A percentile compares a stretch with the other conserved stretches of the same genome.
Evolutionary conservation across 2,329 filamentous ascomycete species (phyloP).

Genomic region (Endocalyx cinctus): DNA sequence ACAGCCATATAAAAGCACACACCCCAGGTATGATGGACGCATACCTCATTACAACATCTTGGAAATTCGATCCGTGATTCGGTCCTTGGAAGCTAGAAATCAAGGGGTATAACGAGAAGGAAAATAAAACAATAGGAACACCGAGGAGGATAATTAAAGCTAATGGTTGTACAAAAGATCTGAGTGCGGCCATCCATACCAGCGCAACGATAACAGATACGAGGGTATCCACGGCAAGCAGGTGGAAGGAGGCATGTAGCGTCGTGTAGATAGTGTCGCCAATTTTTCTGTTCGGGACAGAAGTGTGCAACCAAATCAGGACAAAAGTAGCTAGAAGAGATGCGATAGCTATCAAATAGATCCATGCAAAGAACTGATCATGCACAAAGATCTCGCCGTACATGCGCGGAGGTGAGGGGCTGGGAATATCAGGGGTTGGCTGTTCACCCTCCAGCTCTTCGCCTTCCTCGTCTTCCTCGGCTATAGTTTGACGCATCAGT

Average conservation of each 20-base stretch:
- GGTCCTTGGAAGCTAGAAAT: slow-evolving; percentile 80
- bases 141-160: slow-evolving; percentile 77
- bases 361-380: slow-evolving; percentile 86
- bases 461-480: slow-evolving; percentile 30
- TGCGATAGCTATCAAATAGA: slow-evolving; percentile 81
- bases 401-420: slow-evolving; percentile 51
- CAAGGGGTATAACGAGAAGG: slow-evolving; percentile 88
- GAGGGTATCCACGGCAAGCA: slow-evolving; percentile 85
- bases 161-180: slow-evolving; percentile 82
- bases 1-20: slow-evolving; percentile 74
- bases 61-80: slow-evolving; percentile 70
- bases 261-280: slow-evolving; percentile 95
- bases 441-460: slow-evolving; percentile 26
- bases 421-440: slow-evolving; percentile 20
- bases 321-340: slow-evolving; percentile 84
- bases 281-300: slow-evolving; percentile 63
- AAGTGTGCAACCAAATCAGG: slow-evolving; percentile 85
- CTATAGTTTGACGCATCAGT: slow-evolving; percentile 34
- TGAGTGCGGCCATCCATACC: slow-evolving; percentile 82
- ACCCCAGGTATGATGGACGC: slow-evolving; percentile 71
- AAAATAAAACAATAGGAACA: slow-evolving; percentile 80
- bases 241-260: slow-evolving; percentile 78
- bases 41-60: slow-evolving; percentile 88
- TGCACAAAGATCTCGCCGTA: slow-evolving; percentile 71
- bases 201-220: slow-evolving; percentile 85